These are phyloP conservation scores for Neofusicoccum ribis DNA, from an alignment of 2,329 filamentous ascomycete species.

Conservation along the genomic window DNA sequence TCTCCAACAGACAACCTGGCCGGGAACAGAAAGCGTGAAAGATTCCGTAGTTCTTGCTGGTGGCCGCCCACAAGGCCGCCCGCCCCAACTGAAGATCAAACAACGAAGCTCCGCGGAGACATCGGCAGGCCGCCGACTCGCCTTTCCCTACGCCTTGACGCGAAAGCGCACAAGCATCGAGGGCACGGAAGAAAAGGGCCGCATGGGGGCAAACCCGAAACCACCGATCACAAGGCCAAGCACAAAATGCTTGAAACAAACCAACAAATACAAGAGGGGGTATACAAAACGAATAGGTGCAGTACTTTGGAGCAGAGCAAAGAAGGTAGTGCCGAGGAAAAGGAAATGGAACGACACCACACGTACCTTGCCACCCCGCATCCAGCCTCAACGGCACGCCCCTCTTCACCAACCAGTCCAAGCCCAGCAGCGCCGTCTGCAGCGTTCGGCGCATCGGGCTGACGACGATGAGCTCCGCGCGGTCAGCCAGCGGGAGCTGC, in stretches of 20 bases:
- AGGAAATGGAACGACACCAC: background rate
- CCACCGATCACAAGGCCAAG: background rate
- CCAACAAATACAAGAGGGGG: too few species aligned
- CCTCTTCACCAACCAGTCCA: conserved; percentile 59
- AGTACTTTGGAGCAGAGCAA: background rate
- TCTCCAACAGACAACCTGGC: too few species aligned
- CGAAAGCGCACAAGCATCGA: background rate
- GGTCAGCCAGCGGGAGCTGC: conserved; percentile 37
- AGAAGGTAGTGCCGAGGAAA: background rate
- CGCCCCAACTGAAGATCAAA: background rate
- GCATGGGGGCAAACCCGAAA: background rate
- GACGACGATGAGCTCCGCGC: conserved; percentile 58
- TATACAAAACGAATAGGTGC: too few species aligned
- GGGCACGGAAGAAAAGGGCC: background rate
- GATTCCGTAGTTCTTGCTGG: background rate
- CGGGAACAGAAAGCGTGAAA: too few species aligned
- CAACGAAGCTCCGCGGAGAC: background rate
- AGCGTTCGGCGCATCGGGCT: conserved; percentile 67
- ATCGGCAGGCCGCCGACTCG: too few species aligned
- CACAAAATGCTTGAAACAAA: background rate
- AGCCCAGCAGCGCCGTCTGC: conserved; percentile 60
- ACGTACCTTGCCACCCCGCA: conserved; percentile 65
- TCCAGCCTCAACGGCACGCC: conserved; percentile 58
- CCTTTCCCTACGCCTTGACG: too few species aligned
- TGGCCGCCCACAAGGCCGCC: background rate